Base-by-base conservation (phyloP, 116 monocot genomes). In the Iris pallida region DNA sequence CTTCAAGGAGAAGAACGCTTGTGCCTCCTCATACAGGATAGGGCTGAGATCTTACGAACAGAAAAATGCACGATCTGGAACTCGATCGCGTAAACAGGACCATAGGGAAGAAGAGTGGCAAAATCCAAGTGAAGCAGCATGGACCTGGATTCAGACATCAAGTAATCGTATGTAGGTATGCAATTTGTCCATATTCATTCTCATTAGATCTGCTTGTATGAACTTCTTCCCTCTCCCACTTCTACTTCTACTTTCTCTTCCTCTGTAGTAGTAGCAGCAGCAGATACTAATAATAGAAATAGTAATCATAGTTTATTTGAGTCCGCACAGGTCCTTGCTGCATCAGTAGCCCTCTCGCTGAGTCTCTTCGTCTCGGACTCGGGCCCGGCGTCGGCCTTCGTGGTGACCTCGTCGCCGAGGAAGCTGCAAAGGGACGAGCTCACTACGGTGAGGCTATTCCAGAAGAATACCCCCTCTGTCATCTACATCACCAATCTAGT, bases 401-500 rank as follows among this genome's bases (percentile, higher is more conserved):
- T 86, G 7, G 76, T 82, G 6, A 70, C 78, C n/a, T 16, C 79
- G 3, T 16, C 79, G 3, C 75, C 83, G 30, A 71, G 88, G 68
- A 95, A 82, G 78, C 86, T 95, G 8, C 95, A 95, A 70, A 30
- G 85, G 20, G 95, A 95, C 60, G 95, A 95, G 75, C 81, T 86
- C 68, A 86, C 95, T 30, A 95, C 91, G 12, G 95, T 95, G 4
- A 71, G 82, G 10, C 76, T 95, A 55, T 95, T 95, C 83, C 83
- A 91, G 82, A 83, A 86, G 75, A 95, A 84, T 75, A 91, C 95
- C 0, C 95, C 95, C 16, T 91, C 91, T 45, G 91, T 95, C 44
- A 91, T 95, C 68, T 95, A 95, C 76, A 95, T 95, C 73, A 95
- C 95, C 42, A 95, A 95, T 66, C 85, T 95, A 12, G 91, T 86